These are phyloP conservation scores for Mixia osmundae DNA, from an alignment of 1,284 basidiomycete species.

Conservation along the genomic window DNA sequence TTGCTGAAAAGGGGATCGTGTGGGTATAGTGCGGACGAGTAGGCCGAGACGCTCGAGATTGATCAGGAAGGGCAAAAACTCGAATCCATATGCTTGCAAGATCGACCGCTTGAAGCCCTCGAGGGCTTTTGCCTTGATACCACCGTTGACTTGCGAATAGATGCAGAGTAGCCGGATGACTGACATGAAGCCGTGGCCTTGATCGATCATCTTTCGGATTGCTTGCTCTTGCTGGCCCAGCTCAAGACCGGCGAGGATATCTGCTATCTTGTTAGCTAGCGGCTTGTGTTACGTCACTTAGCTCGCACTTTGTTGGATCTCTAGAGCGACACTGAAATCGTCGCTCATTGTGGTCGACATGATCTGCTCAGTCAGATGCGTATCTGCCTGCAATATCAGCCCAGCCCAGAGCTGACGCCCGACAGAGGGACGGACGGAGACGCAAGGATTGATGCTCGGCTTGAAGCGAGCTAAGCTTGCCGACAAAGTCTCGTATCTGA, in stretches of 20 bases:
- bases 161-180: constrained; percentile 65
- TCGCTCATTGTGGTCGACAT: constrained; percentile 66
- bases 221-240: constrained; percentile 44
- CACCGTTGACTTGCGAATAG: constrained; percentile 55
- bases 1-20: constrained; percentile 34
- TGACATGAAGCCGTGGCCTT: constrained; percentile 50
- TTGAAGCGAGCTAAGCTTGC: constrained; percentile 73
- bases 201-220: constrained; percentile 67
- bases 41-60: constrained; percentile 50
- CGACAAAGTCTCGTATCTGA: constrained; percentile 84
- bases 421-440: constrained; percentile 39
- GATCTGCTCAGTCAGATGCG: constrained; percentile 73
- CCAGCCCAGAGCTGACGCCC: background rate
- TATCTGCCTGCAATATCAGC: constrained; percentile 35
- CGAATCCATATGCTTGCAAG: constrained; percentile 77
- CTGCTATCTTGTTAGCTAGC: constrained; percentile 26
- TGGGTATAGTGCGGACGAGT: constrained; percentile 26
- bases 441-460: constrained; percentile 68
- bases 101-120: constrained; percentile 80
- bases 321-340: constrained; percentile 69
- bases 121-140: constrained; percentile 62
- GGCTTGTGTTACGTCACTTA: background rate
- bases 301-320: constrained; percentile 75
- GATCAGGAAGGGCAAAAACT: constrained; percentile 60
- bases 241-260: constrained; percentile 75